Evolutionary conservation across 2,329 filamentous ascomycete genomes (phyloP), one percentile per base, ranked within the genome.

Genomic region (Blastomyces percursus): DNA sequence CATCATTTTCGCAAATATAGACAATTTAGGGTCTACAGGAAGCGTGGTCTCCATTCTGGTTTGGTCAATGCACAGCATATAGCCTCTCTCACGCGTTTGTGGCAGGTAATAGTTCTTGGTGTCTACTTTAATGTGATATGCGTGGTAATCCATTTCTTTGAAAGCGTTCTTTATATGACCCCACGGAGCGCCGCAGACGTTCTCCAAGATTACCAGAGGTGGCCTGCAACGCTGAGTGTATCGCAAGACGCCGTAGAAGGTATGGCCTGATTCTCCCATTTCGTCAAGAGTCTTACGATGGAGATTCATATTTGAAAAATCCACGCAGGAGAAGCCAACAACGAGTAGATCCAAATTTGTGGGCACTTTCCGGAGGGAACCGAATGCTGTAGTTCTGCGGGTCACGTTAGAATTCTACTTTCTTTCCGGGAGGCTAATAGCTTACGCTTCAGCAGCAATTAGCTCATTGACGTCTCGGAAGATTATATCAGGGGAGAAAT

Each of bases 261-360:
- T 91, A 44, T 82, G 78, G 0, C 80, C 81, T 0, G 87, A 89
- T 67, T 90, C 84, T 2, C 87, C 87, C 16, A 80, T 75, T 8
- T 82, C 77, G 1, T 79, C 74, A 0, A 86, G 71, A 0, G 73
- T 72, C 63, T 84, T 84, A 19, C 76, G 76, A 4, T 77, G 72
- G 59, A 76, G 82, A 71, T 91, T 93, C 40, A 91, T 72, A 0
- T 66, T 69, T 0, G 89, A 92, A 66, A 88, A 89, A 68, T 92
- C 89, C 1, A 90, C 87, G 67, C 89, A 94, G 0, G 87, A 86
- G 51, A 87, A 89, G 0, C 89, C 89, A 7, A 86, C 86, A 54
- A 92, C 77, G 1, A 93, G 75, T 0, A 93, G 70, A 65, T 92
- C 86, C 1, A 85, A 73, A 12, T 81, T 69, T 0, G 72, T 72